These are phyloP conservation scores for Pistacia integerrima DNA, from an alignment of 345 rosid genomes.

Conservation along the genomic window DNA sequence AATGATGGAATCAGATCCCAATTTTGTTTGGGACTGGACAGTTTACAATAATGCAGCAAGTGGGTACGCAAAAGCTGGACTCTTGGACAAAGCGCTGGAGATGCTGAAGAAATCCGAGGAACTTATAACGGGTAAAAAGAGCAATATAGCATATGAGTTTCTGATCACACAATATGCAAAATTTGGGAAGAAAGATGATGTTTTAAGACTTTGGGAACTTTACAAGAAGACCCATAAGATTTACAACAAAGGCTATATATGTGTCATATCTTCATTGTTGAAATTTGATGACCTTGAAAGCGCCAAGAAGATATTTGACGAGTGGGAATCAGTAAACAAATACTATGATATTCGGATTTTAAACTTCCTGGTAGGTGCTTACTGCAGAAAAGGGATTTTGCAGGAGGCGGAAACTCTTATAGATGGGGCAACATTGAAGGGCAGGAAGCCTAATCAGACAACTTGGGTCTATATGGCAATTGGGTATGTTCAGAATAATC, in stretches of 20 bases:
- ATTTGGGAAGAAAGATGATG: conserved; percentile 42
- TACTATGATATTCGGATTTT: conserved; percentile 22
- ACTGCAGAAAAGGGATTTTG: conserved; percentile 29
- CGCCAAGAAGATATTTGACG: no score
- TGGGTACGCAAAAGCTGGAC: conserved; percentile 28
- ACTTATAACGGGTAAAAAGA: conserved; percentile 2
- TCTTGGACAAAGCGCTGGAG: conserved; percentile 30
- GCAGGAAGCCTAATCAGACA: conserved; percentile 19
- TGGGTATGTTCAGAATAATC: conserved; percentile 24
- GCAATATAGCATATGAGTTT: conserved; percentile 12
- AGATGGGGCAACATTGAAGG: conserved; percentile 21
- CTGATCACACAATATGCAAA: conserved; percentile 37
- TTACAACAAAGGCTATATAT: no score
- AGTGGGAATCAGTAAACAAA: conserved; percentile 36
- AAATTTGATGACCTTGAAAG: conserved; percentile 9
- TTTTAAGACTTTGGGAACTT: conserved; percentile 43
- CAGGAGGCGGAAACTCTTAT: conserved; percentile 35
- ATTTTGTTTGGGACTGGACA: conserved; percentile 23
- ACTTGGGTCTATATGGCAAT: conserved; percentile 36
- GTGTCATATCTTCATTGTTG: no score
- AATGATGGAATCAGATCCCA: conserved; percentile 31
- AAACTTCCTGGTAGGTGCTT: conserved; percentile 34
- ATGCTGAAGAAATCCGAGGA: conserved; percentile 39
- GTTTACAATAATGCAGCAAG: conserved; percentile 19
- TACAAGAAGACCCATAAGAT: conserved; percentile 22